These are phyloP conservation scores for Lasiodiplodia citricola DNA, from an alignment of 2,329 filamentous ascomycete genomes.

Conservation along the genomic window DNA sequence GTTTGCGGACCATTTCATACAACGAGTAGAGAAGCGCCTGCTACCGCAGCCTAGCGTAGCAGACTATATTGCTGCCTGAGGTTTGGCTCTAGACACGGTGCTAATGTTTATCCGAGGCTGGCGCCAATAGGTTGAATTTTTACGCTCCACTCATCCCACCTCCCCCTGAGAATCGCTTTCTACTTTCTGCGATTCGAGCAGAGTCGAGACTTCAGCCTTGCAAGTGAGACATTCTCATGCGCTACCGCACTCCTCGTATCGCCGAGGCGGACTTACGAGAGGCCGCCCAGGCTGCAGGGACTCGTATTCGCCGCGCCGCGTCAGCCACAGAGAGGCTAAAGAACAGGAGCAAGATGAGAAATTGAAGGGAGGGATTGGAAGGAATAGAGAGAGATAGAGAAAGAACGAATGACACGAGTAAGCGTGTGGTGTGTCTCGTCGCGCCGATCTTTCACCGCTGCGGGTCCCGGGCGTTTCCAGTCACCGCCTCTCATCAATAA, in stretches of 20 bases:
- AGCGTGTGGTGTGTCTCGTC: not conserved
- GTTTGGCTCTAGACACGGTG: not conserved
- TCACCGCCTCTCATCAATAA: not conserved
- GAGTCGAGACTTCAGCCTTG: not conserved
- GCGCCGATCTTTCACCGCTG: not conserved
- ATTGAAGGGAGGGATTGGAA: not conserved
- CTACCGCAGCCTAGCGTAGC: not conserved
- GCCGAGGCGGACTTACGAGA: not conserved
- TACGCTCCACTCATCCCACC: not conserved
- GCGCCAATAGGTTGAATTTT: not conserved
- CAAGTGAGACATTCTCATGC: not conserved
- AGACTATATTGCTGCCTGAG: not conserved
- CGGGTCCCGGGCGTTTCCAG: not conserved
- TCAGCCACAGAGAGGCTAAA: not conserved
- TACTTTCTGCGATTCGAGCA: not conserved
- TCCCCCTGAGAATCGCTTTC: slow-evolving; percentile 1
- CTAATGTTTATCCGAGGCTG: not conserved
- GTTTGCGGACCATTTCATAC: not conserved
- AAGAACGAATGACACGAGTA: not conserved
- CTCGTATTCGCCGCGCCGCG: not conserved
- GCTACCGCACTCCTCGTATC: not conserved
- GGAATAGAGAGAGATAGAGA: not conserved
- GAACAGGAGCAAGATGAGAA: not conserved
- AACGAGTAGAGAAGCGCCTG: not conserved
- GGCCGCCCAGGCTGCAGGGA: not conserved